Base-by-base conservation (phyloP, 129 eudicot genomes). In the Glebionis coronaria region DNA sequence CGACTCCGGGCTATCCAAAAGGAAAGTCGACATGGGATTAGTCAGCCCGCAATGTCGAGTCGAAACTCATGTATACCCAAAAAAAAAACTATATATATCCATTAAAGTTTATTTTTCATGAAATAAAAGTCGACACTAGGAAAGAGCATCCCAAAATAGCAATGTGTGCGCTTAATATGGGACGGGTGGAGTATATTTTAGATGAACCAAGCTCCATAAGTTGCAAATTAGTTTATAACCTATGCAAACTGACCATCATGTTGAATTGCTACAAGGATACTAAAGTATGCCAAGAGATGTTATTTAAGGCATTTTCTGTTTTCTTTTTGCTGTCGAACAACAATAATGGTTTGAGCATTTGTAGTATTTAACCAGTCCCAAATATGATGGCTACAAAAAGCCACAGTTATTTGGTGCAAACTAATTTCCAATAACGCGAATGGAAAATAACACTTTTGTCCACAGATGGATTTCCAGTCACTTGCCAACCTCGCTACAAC, bases 401-500 rank as follows among this genome's bases (percentile, higher is more conserved):
- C 21, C 3, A 14, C 21, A 25, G 27, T 63, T 25, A 54, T 51
- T 53, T 16, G 31, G 25, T 12, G 59, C 58, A n/a, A 65, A 56
- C 13, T 65, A 19, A 65, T 47, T 13, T 45, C 46, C 31, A n/a
- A 64, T 60, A 6, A 69, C 12, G 51, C 6, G 14, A 5, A 14
- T 19, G 38, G 35, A 20, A 19, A 65, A 7, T 1, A 23, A 15
- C 10, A 56, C 42, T 56, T 38, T 62, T 58, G 67, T 45, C 27
- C 20, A 53, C 85, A 88, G 96, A 73, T 80, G 84, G 80, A 35
- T 76, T 71, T 60, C 67, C 78, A 3, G 74, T 63, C 29, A 55
- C 78, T 74, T 71, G 56, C 42, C 28, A 59, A 59, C 71, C 73
- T 9, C 60, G n/a, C 67, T 69, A 82, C 74, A 78, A 65, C 71